These are phyloP conservation scores for Candida incommunis DNA, from an alignment of 805 yeast species.

Conservation along the genomic window DNA sequence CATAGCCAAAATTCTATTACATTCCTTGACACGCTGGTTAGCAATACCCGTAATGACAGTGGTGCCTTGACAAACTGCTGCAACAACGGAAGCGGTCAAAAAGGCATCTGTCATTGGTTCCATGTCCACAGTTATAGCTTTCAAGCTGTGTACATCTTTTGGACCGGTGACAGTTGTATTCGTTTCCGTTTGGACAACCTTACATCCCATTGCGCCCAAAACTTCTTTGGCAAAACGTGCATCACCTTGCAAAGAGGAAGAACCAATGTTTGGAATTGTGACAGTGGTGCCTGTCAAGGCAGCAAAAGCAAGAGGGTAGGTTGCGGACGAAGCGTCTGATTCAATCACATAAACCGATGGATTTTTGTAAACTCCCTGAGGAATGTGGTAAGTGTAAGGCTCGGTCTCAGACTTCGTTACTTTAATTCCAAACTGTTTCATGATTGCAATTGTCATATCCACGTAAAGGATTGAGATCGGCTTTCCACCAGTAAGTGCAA, in stretches of 20 bases:
- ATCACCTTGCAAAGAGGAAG: conserved; percentile 87
- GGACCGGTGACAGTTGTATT: conserved; percentile 93
- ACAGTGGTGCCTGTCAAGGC: conserved; percentile 90
- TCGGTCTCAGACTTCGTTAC: conserved; percentile 61
- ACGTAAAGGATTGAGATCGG: conserved; percentile 93
- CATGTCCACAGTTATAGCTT: conserved; percentile 80
- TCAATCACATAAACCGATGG: conserved; percentile 83
- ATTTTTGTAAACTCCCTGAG: conserved; percentile 64
- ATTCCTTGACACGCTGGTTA: conserved; percentile 94
- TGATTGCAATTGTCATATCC: conserved; percentile 94
- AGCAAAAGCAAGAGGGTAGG: conserved; percentile 94
- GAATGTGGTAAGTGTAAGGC: conserved; percentile 79
- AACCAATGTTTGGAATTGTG: conserved; percentile 89
- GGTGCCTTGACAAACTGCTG: conserved; percentile 68
- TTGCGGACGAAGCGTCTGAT: conserved; percentile 95
- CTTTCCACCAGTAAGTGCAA: conserved; percentile 85
- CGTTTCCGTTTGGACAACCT: conserved; percentile 64
- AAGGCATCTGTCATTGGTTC: conserved; percentile 99
- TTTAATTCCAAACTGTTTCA: conserved; percentile 73
- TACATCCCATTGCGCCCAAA: conserved; percentile 88
- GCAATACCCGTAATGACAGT: conserved; percentile 92
- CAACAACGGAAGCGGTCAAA: conserved; percentile 90
- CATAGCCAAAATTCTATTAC: conserved; percentile 95
- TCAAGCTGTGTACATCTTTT: conserved; percentile 40
- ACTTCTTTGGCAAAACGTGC: conserved; percentile 94